Base-by-base conservation (phyloP, 2,329 filamentous ascomycete genomes). In the Colletotrichum orchidophilum region DNA sequence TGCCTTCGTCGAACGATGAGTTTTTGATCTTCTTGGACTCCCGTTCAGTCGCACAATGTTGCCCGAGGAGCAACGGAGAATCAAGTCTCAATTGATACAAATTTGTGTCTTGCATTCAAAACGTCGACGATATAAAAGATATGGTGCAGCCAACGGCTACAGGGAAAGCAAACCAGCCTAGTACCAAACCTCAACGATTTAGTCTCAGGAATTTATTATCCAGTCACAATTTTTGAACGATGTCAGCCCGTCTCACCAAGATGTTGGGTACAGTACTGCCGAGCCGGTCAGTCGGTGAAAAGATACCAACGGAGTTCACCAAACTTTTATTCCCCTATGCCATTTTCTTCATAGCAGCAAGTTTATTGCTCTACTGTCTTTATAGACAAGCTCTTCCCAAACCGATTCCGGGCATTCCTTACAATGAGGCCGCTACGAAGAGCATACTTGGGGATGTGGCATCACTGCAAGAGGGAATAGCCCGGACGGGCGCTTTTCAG, bases 371-470 rank as follows among this genome's bases (percentile, higher is more conserved):
- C 18, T 52, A 31, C 3, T 27, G 24, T 29, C 13, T 57, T 11
- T 63, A 68, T 50, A 33, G 65, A 57, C 63, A 59, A 59, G 65
- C 65, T 15, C 75, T 86, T 0, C 85, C 84, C 1, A 82, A 80
- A 58, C 84, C 85, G 1, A 78, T 87, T 3, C 76, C 82, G 2
- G 82, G 81, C 8, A 86, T 87, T 50, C 84, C 86, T 4, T 83
- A 85, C 79, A 83, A 85, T 70, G 73, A 72, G 13, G 73, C 77
- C 21, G 78, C 84, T 0, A 76, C 78, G 1, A 73, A 71, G 0
- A 77, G 75, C 35, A 39, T 86, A 0, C 75, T 85, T 11, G 85
- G 85, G 6, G 84, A 87, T 69, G 71, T 83, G 1, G 81, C 82
- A 1, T 82, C 81, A 52, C 79, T 83, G 74, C 75, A 85, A 65